Evolutionary conservation across 768 basidiomycete genomes (phyloP), one percentile per base, ranked within the genome.

Genomic region (Boletus fagicola): DNA sequence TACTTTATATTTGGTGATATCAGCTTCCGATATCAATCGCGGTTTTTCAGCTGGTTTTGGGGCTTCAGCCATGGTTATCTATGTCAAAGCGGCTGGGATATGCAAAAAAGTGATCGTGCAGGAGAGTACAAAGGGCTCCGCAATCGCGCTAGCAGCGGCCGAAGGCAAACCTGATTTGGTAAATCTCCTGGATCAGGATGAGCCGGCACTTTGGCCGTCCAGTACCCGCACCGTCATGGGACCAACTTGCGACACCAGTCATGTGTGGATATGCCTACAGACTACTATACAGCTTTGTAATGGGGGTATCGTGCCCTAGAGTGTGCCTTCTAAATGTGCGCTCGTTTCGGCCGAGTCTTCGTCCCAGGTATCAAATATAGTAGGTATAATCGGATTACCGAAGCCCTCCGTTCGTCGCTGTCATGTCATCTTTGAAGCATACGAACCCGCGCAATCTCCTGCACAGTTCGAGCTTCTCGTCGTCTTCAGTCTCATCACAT

Each of bases 1-100:
- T 62, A 90, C 91, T 80, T 93, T 93, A 77, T 93, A 93, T 73
- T 93, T 93, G 18, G 90, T 92, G 68, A 92, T 75, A 76, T 93
- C 91, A 13, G 78, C 81, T 72, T 90, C 88, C 18, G 80, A 76
- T 45, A 85, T 81, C 57, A 85, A 79, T 55, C 76, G 72, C 16
- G 78, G 68, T 60, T 84, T 83, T 68, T 84, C 83, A 58, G 75
- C 76, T 72, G 69, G 65, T 55, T 72, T 69, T 4, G 71, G 72
- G 16, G 78, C 66, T 65, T 89, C 88, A 54, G 87, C 78, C 88
- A 90, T 90, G 58, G 60, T 57, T 62, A 44, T 50, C 18, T 18
- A 15, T 49, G 54, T 54, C 45, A 36, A 55, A 26, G 48, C 51
- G 20, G 35, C 30, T 53, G 48, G 49, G 48, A 53, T 54, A 42